Conservation (phyloP, 257 asterid genomes). For the Coffea canephora region DNA sequence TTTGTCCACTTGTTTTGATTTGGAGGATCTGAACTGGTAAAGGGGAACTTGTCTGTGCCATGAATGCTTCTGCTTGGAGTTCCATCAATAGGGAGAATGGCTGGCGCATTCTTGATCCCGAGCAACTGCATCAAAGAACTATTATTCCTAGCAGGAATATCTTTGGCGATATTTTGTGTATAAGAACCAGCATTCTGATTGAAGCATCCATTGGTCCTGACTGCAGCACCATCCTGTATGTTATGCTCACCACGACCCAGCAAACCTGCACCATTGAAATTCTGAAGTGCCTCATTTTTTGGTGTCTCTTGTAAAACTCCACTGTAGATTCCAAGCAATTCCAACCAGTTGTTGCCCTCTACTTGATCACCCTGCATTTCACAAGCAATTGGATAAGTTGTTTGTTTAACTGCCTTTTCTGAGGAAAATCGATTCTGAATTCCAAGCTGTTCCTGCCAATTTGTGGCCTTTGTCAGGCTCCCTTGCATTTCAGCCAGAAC, state of each 20-base stretch:
- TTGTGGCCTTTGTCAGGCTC: constrained; percentile 11
- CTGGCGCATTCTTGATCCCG: constrained; percentile 26
- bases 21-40: constrained; percentile 34
- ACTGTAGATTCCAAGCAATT: constrained; percentile 26
- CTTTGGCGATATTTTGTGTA: constrained; percentile 23
- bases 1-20: constrained; percentile 25
- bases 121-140: constrained; percentile 41
- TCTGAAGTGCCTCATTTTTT: constrained; percentile 15
- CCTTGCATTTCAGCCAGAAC: constrained; percentile 20
- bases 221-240: constrained; percentile 10
- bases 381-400: not conserved
- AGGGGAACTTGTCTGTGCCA: constrained; percentile 10
- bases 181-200: constrained; percentile 27
- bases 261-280: constrained; percentile 12
- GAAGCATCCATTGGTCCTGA: constrained; percentile 9
- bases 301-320: constrained; percentile 16
- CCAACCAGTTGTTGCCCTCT: constrained; percentile 18
- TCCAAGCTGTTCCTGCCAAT: constrained; percentile 14
- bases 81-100: constrained; percentile 15
- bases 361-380: constrained; percentile 16
- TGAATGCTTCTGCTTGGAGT: constrained; percentile 15
- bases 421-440: not conserved
- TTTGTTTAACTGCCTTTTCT: not conserved
- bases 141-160: constrained; percentile 26
- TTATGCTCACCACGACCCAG: constrained; percentile 12